phyloP scores from a whole-genome alignment of 2,329 filamentous ascomycete species.

The Colletotrichum melonis region DNA sequence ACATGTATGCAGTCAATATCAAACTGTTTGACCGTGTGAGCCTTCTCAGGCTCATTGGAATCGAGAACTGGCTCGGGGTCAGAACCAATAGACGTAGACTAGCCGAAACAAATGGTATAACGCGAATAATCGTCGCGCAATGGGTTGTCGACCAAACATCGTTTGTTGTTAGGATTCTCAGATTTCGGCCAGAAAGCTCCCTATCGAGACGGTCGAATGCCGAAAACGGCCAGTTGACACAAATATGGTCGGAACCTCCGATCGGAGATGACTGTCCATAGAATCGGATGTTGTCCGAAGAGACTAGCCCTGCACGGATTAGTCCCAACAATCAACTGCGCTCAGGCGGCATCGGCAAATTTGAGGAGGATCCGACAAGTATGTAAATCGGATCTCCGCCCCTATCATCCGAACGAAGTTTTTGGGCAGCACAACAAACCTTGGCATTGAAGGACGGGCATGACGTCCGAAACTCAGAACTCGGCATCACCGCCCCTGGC shows the following conservation, averaged over 20 bases:
- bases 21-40: neutral
- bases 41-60: too few species aligned
- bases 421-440: neutral
- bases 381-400: constrained; percentile 31
- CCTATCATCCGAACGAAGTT: too few species aligned
- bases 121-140: neutral
- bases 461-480: constrained; percentile 5
- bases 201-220: neutral
- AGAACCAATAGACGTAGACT: too few species aligned
- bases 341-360: constrained; percentile 2
- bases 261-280: neutral
- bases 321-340: neutral
- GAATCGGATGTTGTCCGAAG: neutral
- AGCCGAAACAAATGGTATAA: too few species aligned
- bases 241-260: neutral
- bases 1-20: neutral
- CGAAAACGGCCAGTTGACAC: neutral
- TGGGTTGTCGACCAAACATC: neutral
- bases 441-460: neutral
- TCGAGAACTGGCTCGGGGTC: too few species aligned
- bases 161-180: neutral
- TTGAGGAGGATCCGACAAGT: neutral
- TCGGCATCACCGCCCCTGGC: constrained; percentile 8
- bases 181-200: neutral
- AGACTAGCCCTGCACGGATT: neutral